Base-by-base conservation (phyloP, 495 filamentous ascomycete genomes). In the Tuber brumale region DNA sequence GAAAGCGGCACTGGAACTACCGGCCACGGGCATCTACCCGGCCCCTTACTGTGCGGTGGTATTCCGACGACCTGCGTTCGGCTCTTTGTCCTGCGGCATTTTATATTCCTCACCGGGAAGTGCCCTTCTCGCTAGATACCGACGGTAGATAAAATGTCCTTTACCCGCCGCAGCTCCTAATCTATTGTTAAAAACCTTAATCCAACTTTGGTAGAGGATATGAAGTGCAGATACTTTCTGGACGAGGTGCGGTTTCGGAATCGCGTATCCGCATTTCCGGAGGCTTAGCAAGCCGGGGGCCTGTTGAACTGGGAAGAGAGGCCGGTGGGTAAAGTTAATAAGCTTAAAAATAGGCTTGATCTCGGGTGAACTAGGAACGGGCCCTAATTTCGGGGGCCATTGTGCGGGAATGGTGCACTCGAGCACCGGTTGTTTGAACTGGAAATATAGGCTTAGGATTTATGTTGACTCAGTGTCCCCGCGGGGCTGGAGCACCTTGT, bases 1-100 rank as follows among this genome's bases (percentile, higher is more conserved):
- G 31, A 66, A 66, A 61, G n/a, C 12, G 27, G n/a, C 57, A 27
- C 27, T 66, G 57, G 31, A 66, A 66, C 57, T 66, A 5, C 57
- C 57, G 57, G 57, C 57, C 27, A 35, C 57, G 57, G 57, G 14
- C 27, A 66, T 35, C 31, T 35, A 1, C 57, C 57, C 57, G 57
- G 19, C 57, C 4, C 4, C 27, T 57, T 66, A 10, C 27, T 9
- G 27, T 35, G 27, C 57, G 57, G 27, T 3, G 27, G 57, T 31
- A 66, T 66, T 35, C 27, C 14, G 27, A 6, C 57, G 12, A 35
- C 31, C 57, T 18, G 57, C 27, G 31, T 14, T 3, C 57, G 57
- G 57, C 57, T 10, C 57, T 66, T 66, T 66, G 57, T 35, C 57
- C 57, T 66, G 57, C 57, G 57, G 27, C 27, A 66, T 66, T 61